phyloP scores from a whole-genome alignment of 352 stramenopile genomes.

The Globisporangium lucens region DNA sequence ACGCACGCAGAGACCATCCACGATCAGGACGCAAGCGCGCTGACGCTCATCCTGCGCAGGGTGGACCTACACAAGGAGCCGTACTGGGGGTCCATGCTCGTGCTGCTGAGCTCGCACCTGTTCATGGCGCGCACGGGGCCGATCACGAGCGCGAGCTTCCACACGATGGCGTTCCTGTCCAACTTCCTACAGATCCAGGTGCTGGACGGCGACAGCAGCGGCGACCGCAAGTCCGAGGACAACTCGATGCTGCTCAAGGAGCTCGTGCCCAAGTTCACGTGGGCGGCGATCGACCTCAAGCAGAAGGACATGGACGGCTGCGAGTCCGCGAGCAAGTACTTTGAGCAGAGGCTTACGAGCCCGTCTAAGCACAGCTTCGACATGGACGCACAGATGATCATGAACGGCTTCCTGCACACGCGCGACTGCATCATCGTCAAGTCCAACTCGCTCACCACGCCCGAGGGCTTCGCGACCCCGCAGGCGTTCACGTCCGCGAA shows the following conservation, averaged over 20 bases:
- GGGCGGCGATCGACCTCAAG: conserved; percentile 71
- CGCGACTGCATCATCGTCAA: conserved; percentile 69
- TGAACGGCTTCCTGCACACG: conserved; percentile 32
- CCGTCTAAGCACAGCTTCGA: conserved; percentile 33
- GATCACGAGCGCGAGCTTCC: conserved; percentile 38
- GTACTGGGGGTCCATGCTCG: conserved; percentile 61
- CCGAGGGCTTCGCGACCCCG: conserved; percentile 22
- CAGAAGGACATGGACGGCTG: conserved; percentile 75
- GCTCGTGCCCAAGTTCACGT: conserved; percentile 58
- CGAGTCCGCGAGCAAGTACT: conserved; percentile 60
- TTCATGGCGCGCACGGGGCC: conserved; percentile 37
- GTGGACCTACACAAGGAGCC: conserved; percentile 51
- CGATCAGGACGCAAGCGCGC: conserved; percentile 47
- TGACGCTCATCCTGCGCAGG: conserved; percentile 46
- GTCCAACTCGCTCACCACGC: conserved; percentile 37
- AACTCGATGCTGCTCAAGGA: conserved; percentile 47
- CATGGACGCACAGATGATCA: conserved; percentile 48
- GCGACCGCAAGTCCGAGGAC: conserved; percentile 19
- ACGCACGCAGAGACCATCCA: conserved; percentile 34
- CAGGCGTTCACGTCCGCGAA: conserved; percentile 58
- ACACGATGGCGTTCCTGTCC: conserved; percentile 43
- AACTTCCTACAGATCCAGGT: conserved; percentile 53
- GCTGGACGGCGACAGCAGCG: conserved; percentile 12
- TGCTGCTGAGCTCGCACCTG: conserved; percentile 59
- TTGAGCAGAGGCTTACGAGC: conserved; percentile 57